Evolutionary conservation across 306 rosid species (phyloP), one percentile per base, ranked within the genome.

Genomic region (Lotus japonicus): DNA sequence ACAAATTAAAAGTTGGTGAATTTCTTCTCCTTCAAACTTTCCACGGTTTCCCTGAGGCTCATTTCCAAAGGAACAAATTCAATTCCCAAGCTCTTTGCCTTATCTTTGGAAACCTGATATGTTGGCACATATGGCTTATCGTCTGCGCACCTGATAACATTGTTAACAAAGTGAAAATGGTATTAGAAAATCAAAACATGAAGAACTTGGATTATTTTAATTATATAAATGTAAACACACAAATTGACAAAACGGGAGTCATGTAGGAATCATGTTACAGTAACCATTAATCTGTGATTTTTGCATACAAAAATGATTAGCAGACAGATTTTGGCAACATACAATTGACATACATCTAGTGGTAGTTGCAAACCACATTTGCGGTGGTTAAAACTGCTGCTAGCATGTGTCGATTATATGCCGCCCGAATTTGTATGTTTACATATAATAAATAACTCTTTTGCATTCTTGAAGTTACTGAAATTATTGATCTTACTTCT

Each of bases 1-100:
- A 67, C 14, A 55, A 55, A 36, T 81, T 73, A 87, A 65, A 87
- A 72, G 31, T 65, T 78, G 35, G 75, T n/a, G 33, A 91, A 86
- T 14, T 77, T 77, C 81, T 73, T 86, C 86, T 79, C 83, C 79
- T 76, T 86, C 83, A 88, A 65, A 75, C 87, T 83, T 58, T 91
- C 97, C 59, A 91, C 86, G 23, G 89, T 88, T 74, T 91, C 92
- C 80, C 68, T 81, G 57, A 91, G 76, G 72, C 90, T 83, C 70
- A 77, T 75, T 23, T 80, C 84, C 55, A 86, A 33, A 15, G 95
- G 92, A 78, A 66, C 72, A 68, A 72, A 91, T 69, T 86, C 88
- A 73, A 88, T 66, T 43, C 95, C 95, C 79, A 91, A 83, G 65
- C 66, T 80, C 80, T 83, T 79, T 36, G 86, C 84, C 79, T 81